Conservation (phyloP, 345 rosid species). For the Syzygium jambos region DNA sequence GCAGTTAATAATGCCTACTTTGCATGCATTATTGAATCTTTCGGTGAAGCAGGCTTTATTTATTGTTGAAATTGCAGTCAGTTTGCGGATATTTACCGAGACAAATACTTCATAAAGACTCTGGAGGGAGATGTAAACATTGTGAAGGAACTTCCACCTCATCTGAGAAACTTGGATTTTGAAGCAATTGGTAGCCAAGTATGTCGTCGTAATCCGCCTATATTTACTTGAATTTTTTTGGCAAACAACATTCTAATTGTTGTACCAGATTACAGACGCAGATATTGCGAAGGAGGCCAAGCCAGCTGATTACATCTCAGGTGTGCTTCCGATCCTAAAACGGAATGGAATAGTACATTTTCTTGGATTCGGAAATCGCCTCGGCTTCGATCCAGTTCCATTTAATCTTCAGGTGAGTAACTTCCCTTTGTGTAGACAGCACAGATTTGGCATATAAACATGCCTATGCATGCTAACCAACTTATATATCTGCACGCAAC, state of each 20-base stretch:
- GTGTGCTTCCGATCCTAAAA: conserved; percentile 53
- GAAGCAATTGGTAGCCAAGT: conserved; percentile 71
- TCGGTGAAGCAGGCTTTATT: neutral
- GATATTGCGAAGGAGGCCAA: conserved; percentile 79
- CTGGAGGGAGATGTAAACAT: conserved; percentile 58
- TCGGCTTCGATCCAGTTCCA: conserved; percentile 83
- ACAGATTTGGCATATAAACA: neutral
- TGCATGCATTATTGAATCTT: neutral
- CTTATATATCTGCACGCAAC: neutral
- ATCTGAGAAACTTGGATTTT: conserved; percentile 37
- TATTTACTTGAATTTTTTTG: neutral
- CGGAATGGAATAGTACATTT: conserved; percentile 65
- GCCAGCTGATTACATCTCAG: conserved; percentile 43
- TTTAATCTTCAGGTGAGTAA: conserved; percentile 61
- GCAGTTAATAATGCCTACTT: neutral
- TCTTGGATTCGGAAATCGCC: conserved; percentile 87
- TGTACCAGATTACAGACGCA: conserved; percentile 71
- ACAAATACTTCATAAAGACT: conserved; percentile 41
- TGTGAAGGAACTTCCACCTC: conserved; percentile 71
- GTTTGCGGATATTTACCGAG: conserved; percentile 80
- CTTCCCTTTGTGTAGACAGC: neutral
- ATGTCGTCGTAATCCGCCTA: conserved; percentile 5
- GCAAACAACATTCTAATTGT: neutral
- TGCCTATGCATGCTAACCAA: neutral
- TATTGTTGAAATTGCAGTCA: conserved; percentile 46